phyloP scores from a whole-genome alignment of 2,329 filamentous ascomycete genomes.

The Fusarium sp. region DNA sequence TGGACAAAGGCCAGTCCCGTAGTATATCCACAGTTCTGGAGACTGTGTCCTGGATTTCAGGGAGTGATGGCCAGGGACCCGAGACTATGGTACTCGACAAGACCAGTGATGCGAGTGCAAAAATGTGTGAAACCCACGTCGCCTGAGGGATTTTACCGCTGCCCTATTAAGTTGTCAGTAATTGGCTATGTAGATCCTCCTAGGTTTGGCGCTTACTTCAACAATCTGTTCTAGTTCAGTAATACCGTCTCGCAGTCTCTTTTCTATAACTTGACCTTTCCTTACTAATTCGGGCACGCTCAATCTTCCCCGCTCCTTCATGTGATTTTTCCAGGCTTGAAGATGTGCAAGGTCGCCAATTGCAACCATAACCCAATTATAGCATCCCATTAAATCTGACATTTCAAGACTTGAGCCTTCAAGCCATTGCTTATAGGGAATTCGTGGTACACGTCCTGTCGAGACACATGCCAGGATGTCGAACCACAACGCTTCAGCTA shows the following conservation, averaged over 20 bases:
- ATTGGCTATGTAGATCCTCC: neutral
- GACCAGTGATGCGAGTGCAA: neutral
- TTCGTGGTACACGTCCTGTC: neutral
- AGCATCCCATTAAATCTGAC: neutral
- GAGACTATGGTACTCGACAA: neutral
- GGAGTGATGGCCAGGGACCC: neutral
- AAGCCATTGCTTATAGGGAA: neutral
- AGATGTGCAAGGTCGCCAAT: neutral
- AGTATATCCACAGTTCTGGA: neutral
- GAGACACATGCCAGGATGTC: neutral
- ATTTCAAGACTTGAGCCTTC: neutral
- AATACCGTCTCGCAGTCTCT: neutral
- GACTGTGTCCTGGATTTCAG: neutral
- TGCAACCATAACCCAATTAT: neutral
- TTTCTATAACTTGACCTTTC: neutral
- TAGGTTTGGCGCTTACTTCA: neutral
- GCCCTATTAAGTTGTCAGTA: neutral
- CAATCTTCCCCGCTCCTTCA: neutral
- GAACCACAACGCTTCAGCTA: neutral
- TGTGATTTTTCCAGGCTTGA: neutral
- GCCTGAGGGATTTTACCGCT: neutral
- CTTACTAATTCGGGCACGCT: neutral
- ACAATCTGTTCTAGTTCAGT: neutral
- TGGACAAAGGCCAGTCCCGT: neutral
- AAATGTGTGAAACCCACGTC: neutral